Evolutionary conservation across 176 grass and related monocot genomes (phyloP).

Genomic region (Dactylis glomerata): DNA sequence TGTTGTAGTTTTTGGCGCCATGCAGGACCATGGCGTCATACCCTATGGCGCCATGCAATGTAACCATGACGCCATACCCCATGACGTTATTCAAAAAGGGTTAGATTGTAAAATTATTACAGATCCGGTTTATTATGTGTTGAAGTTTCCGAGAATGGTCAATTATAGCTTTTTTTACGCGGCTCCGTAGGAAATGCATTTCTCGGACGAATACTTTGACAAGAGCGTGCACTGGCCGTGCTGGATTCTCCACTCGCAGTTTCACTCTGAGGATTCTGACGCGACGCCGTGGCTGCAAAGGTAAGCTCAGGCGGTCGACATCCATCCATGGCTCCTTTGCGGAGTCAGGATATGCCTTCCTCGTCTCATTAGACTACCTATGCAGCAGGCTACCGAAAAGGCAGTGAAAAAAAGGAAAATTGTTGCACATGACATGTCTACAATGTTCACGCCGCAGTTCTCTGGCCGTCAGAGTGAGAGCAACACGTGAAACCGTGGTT

Average conservation of each 20-base stretch:
- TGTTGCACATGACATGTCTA: not conserved
- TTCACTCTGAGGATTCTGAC: not conserved
- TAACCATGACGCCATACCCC: no score
- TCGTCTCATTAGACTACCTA: not conserved
- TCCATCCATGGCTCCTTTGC: not conserved
- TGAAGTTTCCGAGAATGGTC: no score
- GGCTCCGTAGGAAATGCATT: no score
- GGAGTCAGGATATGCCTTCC: constrained; percentile 11
- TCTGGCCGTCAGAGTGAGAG: not conserved
- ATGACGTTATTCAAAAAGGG: no score
- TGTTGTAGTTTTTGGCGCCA: no score
- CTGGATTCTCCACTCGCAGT: not conserved
- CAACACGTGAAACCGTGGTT: no score
- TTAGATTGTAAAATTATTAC: no score
- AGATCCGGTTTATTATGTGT: no score
- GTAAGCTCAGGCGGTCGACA: not conserved
- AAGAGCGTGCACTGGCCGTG: not conserved
- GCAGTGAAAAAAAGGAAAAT: not conserved
- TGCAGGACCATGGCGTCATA: no score
- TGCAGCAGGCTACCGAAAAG: not conserved
- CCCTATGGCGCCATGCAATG: no score
- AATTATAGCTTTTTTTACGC: no score
- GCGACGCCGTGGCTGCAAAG: not conserved
- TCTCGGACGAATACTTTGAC: not conserved
- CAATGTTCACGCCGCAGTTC: no score